These are phyloP conservation scores for Codiaeum variegatum DNA, from an alignment of 441 rosid genomes.

Conservation along the genomic window DNA sequence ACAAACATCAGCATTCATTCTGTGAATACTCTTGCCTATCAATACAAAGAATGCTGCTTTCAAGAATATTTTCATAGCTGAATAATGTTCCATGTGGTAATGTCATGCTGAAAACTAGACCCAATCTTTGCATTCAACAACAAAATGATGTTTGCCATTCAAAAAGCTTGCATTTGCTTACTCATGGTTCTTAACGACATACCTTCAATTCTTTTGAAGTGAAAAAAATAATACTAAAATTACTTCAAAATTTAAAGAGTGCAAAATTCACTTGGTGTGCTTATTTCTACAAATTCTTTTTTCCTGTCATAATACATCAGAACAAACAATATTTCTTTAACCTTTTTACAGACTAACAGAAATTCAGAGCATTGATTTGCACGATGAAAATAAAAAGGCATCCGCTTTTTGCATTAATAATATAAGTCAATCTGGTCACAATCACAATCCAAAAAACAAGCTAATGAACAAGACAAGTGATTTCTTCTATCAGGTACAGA, in stretches of 20 bases:
- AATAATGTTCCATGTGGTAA: not conserved
- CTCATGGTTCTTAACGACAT: constrained; percentile 1
- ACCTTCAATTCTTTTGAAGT: not conserved
- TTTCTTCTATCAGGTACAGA: no score
- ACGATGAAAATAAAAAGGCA: constrained; percentile 13
- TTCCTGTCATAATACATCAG: constrained; percentile 14
- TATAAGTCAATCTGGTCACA: constrained; percentile 15
- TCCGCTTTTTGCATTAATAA: not conserved
- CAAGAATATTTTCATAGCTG: not conserved
- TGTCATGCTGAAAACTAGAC: not conserved
- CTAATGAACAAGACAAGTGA: not conserved
- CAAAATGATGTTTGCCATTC: not conserved
- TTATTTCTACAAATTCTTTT: not conserved
- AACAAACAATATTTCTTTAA: constrained; percentile 19
- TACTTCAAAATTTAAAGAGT: not conserved
- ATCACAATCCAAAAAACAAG: constrained; percentile 3
- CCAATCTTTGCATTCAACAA: not conserved
- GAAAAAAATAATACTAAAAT: not conserved
- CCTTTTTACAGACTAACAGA: constrained; percentile 7
- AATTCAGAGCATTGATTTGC: constrained; percentile 16
- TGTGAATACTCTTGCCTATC: not conserved
- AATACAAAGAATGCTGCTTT: not conserved
- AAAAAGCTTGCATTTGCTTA: not conserved
- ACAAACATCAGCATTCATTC: not conserved
- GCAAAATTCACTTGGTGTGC: not conserved